Percentiles rank a stretch among this genome's conserved stretches.
Conservation (phyloP, 306 rosid genomes). For the Neltuma alba region DNA sequence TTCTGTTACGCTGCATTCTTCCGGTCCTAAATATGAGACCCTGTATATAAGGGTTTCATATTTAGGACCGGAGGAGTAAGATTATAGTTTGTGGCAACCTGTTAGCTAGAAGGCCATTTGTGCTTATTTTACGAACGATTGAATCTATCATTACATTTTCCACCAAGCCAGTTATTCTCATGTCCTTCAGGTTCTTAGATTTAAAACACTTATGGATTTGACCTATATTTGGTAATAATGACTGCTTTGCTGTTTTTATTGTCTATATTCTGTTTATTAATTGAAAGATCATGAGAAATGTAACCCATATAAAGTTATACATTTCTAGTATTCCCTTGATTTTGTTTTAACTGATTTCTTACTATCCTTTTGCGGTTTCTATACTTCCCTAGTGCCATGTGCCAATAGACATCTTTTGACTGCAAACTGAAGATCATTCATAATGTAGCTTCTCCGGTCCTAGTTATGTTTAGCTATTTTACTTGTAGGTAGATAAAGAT, state of each 20-base stretch:
- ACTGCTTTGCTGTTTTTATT: neutral
- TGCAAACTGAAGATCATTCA: neutral
- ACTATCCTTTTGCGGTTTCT: neutral
- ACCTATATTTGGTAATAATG: neutral
- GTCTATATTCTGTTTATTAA: neutral
- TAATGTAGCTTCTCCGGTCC: neutral
- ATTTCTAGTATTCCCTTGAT: neutral
- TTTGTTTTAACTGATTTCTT: neutral
- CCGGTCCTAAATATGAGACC: too few species aligned
- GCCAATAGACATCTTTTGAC: neutral
- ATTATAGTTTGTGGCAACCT: neutral
- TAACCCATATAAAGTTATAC: neutral
- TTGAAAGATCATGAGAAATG: conserved; percentile 1
- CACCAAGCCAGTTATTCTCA: neutral
- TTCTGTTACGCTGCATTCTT: neutral
- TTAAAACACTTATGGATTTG: neutral
- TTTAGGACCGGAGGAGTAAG: too few species aligned
- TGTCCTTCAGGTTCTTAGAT: neutral
- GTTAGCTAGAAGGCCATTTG: conserved; percentile 10
- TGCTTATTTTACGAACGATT: conserved; percentile 5
- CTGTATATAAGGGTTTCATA: too few species aligned
- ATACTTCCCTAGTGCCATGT: neutral
- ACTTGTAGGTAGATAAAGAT: neutral
- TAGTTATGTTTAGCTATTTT: neutral
- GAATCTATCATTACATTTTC: neutral